Evolutionary conservation across 2,329 filamentous ascomycete genomes (phyloP), one percentile per base, ranked within the genome.

Genomic region (Sarocladium kiliense): DNA sequence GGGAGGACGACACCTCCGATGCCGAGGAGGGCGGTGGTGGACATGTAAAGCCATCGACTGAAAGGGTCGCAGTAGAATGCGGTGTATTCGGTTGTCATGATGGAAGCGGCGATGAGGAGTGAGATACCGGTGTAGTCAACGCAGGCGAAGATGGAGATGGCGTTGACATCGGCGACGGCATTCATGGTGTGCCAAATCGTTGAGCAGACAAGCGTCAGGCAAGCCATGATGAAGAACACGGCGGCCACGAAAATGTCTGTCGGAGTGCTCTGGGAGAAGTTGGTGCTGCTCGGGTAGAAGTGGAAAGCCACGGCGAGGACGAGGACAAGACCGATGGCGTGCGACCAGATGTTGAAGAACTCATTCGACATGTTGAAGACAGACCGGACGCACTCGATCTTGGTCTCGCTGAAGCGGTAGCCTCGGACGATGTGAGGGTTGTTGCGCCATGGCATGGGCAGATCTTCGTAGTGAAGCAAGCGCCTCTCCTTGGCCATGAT

Each of bases 141-240:
- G 69, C 94, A 99, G 18, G 94, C 94, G 65, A 99, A 97, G 58
- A 91, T 88, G 68, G 96, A 94, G 74, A 99, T 88, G 41, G 96
- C 82, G 19, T 85, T 84, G 65, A 96, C 86, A 62, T 96, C 89
- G 18, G 93, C 91, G 55, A 97, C 95, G 64, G 90, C 91, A 75
- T 93, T 96, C 91, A 99, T 97, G 25, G 94, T 97, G 75, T 99
- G 94, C 94, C 94, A 99, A 66, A 97, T 85, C 60, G 88, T 93
- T 59, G 89, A 95, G 84, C 94, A 99, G 67, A 93, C 85, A 55
- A 99, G 82, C 66, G 93, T 97, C 71, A 97, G 91, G 77, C 87
- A 91, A 45, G 94, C 94, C 49, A 93, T 94, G 66, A 96, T 89
- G 76, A 99, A 97, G 79, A 99, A 99, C 61, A 95, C 81, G 21